Evolutionary conservation across 345 rosid genomes (phyloP).

Genomic region (Bruguiera parviflora): DNA sequence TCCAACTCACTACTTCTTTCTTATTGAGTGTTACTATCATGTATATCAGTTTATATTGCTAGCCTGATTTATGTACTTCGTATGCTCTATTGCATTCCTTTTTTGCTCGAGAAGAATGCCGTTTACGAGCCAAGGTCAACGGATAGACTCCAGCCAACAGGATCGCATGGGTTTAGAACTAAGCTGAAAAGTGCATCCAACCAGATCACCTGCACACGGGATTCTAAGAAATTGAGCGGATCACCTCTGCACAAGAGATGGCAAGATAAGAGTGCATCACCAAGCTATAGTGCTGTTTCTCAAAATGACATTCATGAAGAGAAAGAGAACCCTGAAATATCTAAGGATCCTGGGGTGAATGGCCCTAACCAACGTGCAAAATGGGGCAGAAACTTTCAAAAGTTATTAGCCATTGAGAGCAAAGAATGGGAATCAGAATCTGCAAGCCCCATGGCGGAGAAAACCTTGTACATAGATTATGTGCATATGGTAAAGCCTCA

Average conservation of each 20-base stretch:
- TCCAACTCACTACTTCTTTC: background rate
- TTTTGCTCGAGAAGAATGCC: constrained; percentile 18
- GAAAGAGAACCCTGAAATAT: constrained; percentile 24
- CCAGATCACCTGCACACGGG: constrained; percentile 8
- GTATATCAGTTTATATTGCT: background rate
- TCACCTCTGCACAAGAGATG: constrained; percentile 26
- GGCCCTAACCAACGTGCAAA: constrained; percentile 19
- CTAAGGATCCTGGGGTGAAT: constrained; percentile 17
- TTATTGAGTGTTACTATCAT: background rate
- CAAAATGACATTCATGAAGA: constrained; percentile 9
- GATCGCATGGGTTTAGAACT: constrained; percentile 26
- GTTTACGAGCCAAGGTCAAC: constrained; percentile 11
- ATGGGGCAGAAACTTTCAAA: constrained; percentile 32
- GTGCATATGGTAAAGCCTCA: constrained; percentile 38
- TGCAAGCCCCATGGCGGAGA: constrained; percentile 49
- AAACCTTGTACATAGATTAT: constrained; percentile 72
- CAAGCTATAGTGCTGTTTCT: constrained; percentile 5
- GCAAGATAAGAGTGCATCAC: constrained; percentile 27
- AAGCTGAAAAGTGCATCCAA: constrained; percentile 20
- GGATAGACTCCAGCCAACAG: constrained; percentile 9
- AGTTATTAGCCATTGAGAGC: constrained; percentile 54
- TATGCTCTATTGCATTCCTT: constrained; percentile 1
- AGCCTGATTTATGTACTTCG: background rate
- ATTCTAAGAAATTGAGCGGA: constrained; percentile 24
- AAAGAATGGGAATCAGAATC: constrained; percentile 38